Evolutionary conservation across 768 basidiomycete genomes (phyloP).

Genomic region (Neoboletus magnificus): DNA sequence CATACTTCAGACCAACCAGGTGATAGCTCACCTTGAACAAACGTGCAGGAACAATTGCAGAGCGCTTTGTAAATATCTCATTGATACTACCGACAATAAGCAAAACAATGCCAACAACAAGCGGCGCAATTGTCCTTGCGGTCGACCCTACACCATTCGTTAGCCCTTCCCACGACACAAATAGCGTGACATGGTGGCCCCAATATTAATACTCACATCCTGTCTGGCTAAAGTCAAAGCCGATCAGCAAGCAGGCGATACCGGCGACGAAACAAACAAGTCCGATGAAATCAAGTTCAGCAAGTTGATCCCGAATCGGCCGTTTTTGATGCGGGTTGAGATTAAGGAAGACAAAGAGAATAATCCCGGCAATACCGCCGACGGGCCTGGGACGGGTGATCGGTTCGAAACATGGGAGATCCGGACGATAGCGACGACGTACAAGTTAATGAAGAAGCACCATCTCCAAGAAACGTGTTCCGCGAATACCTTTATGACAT

Average conservation of each 20-base stretch:
- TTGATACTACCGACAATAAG: conserved; percentile 46
- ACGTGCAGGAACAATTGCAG: conserved; percentile 71
- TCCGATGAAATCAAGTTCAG: conserved; percentile 71
- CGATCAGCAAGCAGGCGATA: conserved; percentile 57
- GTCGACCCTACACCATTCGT: conserved; percentile 45
- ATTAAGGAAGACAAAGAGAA: conserved; percentile 73
- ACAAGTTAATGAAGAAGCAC: conserved; percentile 36
- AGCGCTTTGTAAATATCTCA: no score
- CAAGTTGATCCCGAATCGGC: conserved; percentile 53
- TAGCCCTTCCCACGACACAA: not conserved
- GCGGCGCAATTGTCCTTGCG: conserved; percentile 55
- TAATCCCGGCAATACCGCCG: conserved; percentile 56
- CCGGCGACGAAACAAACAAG: conserved; percentile 66
- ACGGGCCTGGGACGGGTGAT: conserved; percentile 51
- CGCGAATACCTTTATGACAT: conserved; percentile 47
- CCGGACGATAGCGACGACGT: conserved; percentile 13
- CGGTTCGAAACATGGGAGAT: not conserved
- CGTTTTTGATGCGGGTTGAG: conserved; percentile 67
- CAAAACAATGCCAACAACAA: conserved; percentile 53
- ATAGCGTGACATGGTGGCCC: not conserved
- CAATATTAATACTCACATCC: conserved; percentile 47
- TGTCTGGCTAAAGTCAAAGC: no score
- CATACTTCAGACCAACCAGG: not conserved
- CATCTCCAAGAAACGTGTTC: conserved; percentile 77
- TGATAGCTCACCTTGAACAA: conserved; percentile 55